These are phyloP conservation scores for Mycena capillaripes DNA, from an alignment of 768 basidiomycete species.

Conservation along the genomic window DNA sequence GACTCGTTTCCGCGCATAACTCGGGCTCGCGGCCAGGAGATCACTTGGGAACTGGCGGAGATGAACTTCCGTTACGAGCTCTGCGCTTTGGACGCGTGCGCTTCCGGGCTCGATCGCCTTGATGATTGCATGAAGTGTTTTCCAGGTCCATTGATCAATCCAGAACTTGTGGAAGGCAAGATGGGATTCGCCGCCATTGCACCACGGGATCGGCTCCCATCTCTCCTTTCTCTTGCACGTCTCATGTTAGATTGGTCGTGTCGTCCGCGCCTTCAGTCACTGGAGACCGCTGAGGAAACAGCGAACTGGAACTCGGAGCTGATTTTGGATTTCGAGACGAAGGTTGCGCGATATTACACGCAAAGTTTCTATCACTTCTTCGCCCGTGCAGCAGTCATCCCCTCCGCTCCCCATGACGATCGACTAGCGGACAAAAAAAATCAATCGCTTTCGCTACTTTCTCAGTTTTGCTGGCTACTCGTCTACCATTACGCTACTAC, in stretches of 20 bases:
- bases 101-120: background rate
- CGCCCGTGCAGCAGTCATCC: background rate
- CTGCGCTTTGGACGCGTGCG: background rate
- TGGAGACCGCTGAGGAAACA: background rate
- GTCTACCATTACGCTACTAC: too few species aligned
- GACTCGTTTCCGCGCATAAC: background rate
- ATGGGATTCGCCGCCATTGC: background rate
- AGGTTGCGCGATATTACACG: background rate
- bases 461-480: too few species aligned
- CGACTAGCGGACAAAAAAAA: too few species aligned
- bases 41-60: slow-evolving; percentile 2
- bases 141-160: background rate
- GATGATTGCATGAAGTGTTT: slow-evolving; percentile 3
- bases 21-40: background rate
- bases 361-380: background rate
- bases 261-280: background rate
- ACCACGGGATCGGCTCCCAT: background rate
- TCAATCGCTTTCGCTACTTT: too few species aligned
- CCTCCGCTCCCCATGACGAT: too few species aligned
- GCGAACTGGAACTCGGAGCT: background rate
- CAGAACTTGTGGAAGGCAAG: background rate
- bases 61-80: slow-evolving; percentile 11
- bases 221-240: background rate
- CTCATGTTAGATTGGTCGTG: background rate
- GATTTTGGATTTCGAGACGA: too few species aligned